Percentiles rank a stretch among this genome's conserved stretches.
Conservation (phyloP, 164 flowering plant species). For the Berberis vulgaris region DNA sequence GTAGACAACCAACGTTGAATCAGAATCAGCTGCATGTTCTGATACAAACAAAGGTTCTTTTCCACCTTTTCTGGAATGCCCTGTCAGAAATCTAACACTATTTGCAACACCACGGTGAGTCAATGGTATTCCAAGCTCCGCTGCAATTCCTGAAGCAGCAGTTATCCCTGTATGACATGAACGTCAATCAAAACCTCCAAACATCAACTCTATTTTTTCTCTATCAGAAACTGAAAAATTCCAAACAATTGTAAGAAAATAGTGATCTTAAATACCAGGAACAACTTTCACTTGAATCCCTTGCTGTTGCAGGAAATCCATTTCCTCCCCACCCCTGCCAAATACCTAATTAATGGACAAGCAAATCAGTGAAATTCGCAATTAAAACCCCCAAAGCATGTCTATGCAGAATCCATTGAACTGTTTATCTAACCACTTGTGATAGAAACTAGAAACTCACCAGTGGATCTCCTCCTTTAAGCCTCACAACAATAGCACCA, state of each 20-base stretch:
- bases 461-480: constrained; percentile 97
- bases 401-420: background rate
- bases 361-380: background rate
- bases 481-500: constrained; percentile 84
- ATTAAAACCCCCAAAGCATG: background rate
- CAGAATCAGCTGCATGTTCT: constrained; percentile 85
- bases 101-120: constrained; percentile 89
- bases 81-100: constrained; percentile 90
- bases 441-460: constrained; percentile 31
- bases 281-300: constrained; percentile 92
- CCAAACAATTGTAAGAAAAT: background rate
- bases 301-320: constrained; percentile 92
- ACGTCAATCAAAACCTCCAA: background rate
- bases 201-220: background rate
- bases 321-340: constrained; percentile 99
- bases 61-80: constrained; percentile 95
- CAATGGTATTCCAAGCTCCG: constrained; percentile 88
- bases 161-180: constrained; percentile 64
- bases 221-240: background rate
- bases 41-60: constrained; percentile 86
- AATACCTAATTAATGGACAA: constrained; percentile 55
- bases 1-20: constrained; percentile 85
- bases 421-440: background rate
- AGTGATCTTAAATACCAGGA: constrained; percentile 50
- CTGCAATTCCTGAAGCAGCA: constrained; percentile 98